These are phyloP conservation scores for Lachnellula arida DNA, from an alignment of 2,329 filamentous ascomycete species.

Conservation along the genomic window DNA sequence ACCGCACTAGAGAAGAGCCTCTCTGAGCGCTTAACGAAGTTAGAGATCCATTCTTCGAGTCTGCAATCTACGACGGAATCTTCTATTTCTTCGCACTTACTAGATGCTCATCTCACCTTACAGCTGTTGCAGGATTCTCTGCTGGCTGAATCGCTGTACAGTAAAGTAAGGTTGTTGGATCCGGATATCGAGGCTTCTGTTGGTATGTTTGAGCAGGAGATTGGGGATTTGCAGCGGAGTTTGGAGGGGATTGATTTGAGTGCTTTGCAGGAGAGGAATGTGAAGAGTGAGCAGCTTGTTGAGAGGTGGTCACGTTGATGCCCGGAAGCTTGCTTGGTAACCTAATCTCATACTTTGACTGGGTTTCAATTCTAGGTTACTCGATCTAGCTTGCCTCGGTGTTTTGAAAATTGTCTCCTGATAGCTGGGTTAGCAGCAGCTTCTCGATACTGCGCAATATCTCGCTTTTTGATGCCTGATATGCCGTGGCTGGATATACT, in stretches of 20 bases:
- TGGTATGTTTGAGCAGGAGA: constrained; percentile 30
- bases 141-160: constrained; percentile 48
- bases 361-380: too few relatives aligned
- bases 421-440: too few relatives aligned
- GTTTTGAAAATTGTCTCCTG: too few relatives aligned
- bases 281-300: constrained; percentile 46
- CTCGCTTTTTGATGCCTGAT: too few relatives aligned
- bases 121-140: constrained; percentile 48
- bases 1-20: constrained; percentile 27
- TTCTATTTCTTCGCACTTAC: constrained; percentile 38
- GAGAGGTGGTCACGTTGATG: constrained; percentile 38
- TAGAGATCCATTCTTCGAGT: constrained; percentile 40
- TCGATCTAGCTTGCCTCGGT: too few relatives aligned
- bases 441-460: too few relatives aligned
- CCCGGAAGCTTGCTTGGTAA: constrained; percentile 13
- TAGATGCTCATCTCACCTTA: constrained; percentile 45
- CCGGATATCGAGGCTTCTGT: constrained; percentile 49
- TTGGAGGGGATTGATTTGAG: constrained; percentile 35
- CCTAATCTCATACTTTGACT: too few relatives aligned
- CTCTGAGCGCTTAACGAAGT: constrained; percentile 39
- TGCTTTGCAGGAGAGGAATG: constrained; percentile 37
- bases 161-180: constrained; percentile 46
- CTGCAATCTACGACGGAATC: constrained; percentile 49
- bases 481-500: too few relatives aligned
- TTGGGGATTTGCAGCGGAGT: constrained; percentile 36